These are phyloP conservation scores for Hypholoma sublateritium DNA, from an alignment of 768 basidiomycete species.

Conservation along the genomic window DNA sequence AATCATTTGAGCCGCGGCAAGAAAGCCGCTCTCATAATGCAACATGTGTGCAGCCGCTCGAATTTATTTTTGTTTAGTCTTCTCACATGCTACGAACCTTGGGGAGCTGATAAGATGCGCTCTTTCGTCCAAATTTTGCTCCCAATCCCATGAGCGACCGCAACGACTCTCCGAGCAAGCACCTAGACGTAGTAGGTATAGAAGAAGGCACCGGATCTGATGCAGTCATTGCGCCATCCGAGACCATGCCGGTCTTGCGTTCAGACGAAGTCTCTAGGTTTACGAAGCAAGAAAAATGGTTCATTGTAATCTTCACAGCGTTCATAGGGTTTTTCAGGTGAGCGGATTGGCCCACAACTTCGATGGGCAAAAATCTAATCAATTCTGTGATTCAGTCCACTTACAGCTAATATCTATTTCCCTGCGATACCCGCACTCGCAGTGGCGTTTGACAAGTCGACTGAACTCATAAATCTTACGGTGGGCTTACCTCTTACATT, in stretches of 20 bases:
- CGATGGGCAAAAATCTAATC: not conserved
- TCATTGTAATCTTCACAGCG: conserved; percentile 56
- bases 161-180: no score
- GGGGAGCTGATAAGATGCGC: no score
- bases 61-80: no score
- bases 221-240: no score
- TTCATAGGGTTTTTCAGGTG: conserved; percentile 68
- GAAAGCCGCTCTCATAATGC: no score
- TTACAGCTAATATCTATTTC: conserved; percentile 78
- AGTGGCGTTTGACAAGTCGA: conserved; percentile 58
- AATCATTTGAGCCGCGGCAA: no score
- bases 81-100: no score
- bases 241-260: not conserved
- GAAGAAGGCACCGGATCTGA: no score
- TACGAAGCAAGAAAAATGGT: conserved; percentile 61
- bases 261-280: conserved; percentile 43
- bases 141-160: no score
- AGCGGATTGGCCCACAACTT: not conserved
- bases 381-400: conserved; percentile 42
- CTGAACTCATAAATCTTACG: conserved; percentile 76
- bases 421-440: conserved; percentile 75
- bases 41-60: no score
- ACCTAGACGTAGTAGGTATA: no score
- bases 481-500: conserved; percentile 30
- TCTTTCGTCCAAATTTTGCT: no score